Base-by-base conservation (phyloP, 768 basidiomycete genomes). In the Phanerochaete carnosa region DNA sequence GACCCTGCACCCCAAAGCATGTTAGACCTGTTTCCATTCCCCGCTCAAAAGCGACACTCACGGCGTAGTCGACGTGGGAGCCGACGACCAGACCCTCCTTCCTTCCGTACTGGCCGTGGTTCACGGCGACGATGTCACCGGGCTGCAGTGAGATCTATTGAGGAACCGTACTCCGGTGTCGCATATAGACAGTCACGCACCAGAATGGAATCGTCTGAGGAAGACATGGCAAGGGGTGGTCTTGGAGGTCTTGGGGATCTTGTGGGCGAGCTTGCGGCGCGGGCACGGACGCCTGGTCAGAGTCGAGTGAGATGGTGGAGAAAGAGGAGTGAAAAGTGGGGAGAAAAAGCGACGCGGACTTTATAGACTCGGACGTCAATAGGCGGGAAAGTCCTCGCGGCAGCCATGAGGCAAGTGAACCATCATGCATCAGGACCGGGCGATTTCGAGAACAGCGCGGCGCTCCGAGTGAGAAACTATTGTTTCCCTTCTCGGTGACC, bases 51-150 rank as follows among this genome's bases (percentile, higher is more conserved):
- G 19, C 15, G 79, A 43, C 37, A 55, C 88, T 65, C 72, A 92
- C 91, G 56, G 79, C 73, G 65, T 80, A 77, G 82, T 94, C 92
- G 59, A 82, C 66, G 75, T 89, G 86, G 33, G 89, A 82, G 43
- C 90, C 89, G 37, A 92, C 76, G 64, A 94, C 92, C 59, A 93
- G 81, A 55, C 93, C 92, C 70, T 95, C 92, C 68, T 80, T 83
- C 63, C 83, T 79, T 66, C 87, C 88, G 61, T 80, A 80, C 30
- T 73, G 55, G 39, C 83, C 83, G 69, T 90, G 82, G 68, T 85
- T 80, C 68, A 93, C 87, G 58, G 88, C 80, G 73, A 94, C 91
- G 69, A 92, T 80, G 72, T 94, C 92, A 62, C 91, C 92, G 57
- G 90, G 83, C 88, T 91, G 59, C 13, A 35, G 19, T 19, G 22